Evolutionary conservation across 2,329 filamentous ascomycete species (phyloP), one percentile per base, ranked within the genome.

Genomic region (Fusarium tuaranense): DNA sequence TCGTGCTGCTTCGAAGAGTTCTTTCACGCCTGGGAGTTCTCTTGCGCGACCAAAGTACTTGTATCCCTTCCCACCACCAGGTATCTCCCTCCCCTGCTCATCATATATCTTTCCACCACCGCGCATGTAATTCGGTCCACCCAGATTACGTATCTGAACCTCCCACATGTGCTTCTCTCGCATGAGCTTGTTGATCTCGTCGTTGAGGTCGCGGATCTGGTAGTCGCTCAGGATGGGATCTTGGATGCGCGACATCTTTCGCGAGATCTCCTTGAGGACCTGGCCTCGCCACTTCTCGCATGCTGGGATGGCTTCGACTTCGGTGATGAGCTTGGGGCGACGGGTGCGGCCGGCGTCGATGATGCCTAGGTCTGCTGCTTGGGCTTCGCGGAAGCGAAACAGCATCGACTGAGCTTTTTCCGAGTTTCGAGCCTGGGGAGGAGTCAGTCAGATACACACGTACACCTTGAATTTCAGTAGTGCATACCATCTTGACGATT

Each of bases 371-470:
- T 98, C 95, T 75, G 95, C 95, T 76, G 96, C 96, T 90, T 98
- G 97, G 79, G 96, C 94, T 81, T 97, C 97, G 83, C 97, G 95
- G 88, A 99, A 99, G 88, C 97, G 96, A 88, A 98, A 99, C 84
- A 99, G 96, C 96, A 99, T 99, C 58, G 95, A 98, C 88, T 99
- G 97, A 80, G 97, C 96, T 85, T 98, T 99, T 89, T 98, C 96
- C 55, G 94, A 96, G 85, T 98, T 98, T 82, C 96, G 96, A 81
- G 96, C 95, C 96, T 95, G 78, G 0, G 78, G 0, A 0, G n/a
- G n/a, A 30, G 69, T 78, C 36, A 78, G 70, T 25, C 30, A 41
- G 39, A 41, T 41, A 10, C 38, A n/a, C 18, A 32, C 27, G 9
- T 32, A 12, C 30, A 32, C 30, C 2, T 32, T 32, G 30, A 32